Conservation (phyloP, 345 rosid genomes). For the Murraya paniculata region DNA sequence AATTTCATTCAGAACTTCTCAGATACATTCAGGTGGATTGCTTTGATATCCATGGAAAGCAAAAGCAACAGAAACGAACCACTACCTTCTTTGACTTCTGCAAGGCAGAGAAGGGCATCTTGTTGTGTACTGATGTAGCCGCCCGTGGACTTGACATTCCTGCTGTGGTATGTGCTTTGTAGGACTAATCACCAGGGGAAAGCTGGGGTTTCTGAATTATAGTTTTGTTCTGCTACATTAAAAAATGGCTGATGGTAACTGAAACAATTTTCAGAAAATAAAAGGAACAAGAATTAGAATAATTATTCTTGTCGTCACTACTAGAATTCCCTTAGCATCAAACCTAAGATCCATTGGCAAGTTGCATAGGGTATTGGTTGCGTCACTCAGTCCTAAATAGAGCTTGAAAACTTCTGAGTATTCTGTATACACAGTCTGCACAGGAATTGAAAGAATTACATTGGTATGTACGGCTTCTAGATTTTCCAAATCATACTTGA, state of each 20-base stretch:
- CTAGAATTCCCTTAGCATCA: background rate
- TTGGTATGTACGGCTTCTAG: background rate
- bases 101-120: conserved; percentile 84
- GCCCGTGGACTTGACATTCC: conserved; percentile 99
- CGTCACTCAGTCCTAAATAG: background rate
- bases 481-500: background rate
- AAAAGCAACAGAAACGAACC: conserved; percentile 88
- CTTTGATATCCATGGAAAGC: conserved; percentile 89
- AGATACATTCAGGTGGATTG: conserved; percentile 73
- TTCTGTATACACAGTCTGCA: background rate
- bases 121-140: conserved; percentile 97
- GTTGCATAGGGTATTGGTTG: background rate
- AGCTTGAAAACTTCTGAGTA: background rate
- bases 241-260: background rate
- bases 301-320: background rate
- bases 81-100: conserved; percentile 93
- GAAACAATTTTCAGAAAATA: background rate
- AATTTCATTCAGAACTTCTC: conserved; percentile 83
- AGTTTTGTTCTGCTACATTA: background rate
- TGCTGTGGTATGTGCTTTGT: conserved; percentile 59
- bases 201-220: background rate
- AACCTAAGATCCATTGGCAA: background rate
- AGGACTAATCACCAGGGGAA: background rate
- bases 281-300: background rate
- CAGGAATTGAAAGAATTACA: background rate